Evolutionary conservation across 2,329 filamentous ascomycete species (phyloP), one percentile per base, ranked within the genome.

Genomic region (Talaromyces verruculosus): DNA sequence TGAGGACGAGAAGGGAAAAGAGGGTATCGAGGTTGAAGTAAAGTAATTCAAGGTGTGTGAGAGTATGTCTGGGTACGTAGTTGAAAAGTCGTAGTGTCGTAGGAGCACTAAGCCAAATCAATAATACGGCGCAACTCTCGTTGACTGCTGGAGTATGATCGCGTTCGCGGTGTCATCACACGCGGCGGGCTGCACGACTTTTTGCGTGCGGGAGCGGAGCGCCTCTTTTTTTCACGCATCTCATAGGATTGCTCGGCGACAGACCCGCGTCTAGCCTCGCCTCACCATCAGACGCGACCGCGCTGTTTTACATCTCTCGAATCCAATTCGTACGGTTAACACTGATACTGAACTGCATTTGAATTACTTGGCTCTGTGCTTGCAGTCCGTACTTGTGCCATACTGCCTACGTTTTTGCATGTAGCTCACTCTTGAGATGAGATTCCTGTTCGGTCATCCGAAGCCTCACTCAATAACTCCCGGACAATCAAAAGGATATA

Each of bases 111-210:
- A 35, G 51, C 30, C 51, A 19, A 19, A 33, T 35, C 17, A 35
- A 37, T 55, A 37, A 13, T 37, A 35, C 51, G 49, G 49, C 28
- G 49, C 22, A 22, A 13, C 19, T 47, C 19, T 22, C 22, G 22
- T 51, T 5, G 22, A 51, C 22, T 6, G 19, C 6, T 25, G 11
- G 17, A 55, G 33, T 5, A 43, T 25, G 28, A 41, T 28, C 57
- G 57, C 57, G 57, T 60, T 10, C 19, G 57, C 22, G 37, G 37
- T 60, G 57, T 60, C 37, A 45, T 60, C 57, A 45, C 57, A 43
- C 57, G 57, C 57, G 57, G 57, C 53, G 30, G 53, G 53, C 53
- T 13, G 19, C 35, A 25, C 37, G 37, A 41, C 55, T 33, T 43
- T 57, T 22, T 35, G 33, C 53, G 53, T 57, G 53, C 33, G 53